A percentile compares a stretch with the other conserved stretches of the same genome.
These are phyloP conservation scores for Pyrenochaeta sp. DNA, from an alignment of 2,329 filamentous ascomycete genomes.

Conservation along the genomic window DNA sequence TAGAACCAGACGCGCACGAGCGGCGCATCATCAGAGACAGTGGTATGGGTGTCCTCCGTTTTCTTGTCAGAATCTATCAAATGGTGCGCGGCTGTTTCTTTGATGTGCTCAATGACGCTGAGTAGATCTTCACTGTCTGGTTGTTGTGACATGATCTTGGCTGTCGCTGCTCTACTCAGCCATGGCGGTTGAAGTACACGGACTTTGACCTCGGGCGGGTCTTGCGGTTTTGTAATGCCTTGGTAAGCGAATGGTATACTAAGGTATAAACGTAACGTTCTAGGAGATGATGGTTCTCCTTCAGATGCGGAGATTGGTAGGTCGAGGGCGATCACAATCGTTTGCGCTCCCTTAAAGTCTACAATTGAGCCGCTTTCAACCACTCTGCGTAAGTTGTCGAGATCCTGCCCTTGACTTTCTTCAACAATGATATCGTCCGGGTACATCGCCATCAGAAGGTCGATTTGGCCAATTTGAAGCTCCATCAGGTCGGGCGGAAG, in stretches of 20 bases:
- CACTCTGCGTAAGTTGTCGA: conserved; percentile 21
- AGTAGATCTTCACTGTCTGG: conserved; percentile 28
- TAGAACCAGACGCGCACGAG: conserved; percentile 69
- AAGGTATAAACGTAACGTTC: conserved; percentile 27
- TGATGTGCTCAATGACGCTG: conserved; percentile 31
- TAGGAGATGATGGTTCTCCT: neutral
- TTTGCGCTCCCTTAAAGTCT: conserved; percentile 8
- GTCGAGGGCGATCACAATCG: conserved; percentile 18
- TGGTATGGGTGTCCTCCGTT: neutral
- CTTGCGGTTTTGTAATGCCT: conserved; percentile 12
- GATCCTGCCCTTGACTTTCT: conserved; percentile 3
- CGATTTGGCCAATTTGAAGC: conserved; percentile 39
- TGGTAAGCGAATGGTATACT: conserved; percentile 27
- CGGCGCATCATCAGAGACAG: neutral
- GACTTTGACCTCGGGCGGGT: conserved; percentile 30
- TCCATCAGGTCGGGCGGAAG: conserved; percentile 35
- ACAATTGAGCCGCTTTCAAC: neutral
- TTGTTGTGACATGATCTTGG: conserved; percentile 18
- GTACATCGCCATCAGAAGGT: conserved; percentile 41
- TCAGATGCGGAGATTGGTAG: conserved; percentile 15
- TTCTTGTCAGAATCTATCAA: conserved; percentile 2
- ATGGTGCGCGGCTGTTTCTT: conserved; percentile 21
- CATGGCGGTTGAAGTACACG: conserved; percentile 35
- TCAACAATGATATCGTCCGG: conserved; percentile 30
- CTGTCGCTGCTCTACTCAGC: conserved; percentile 31